These are phyloP conservation scores for Pyrenula aspistea DNA, from an alignment of 495 filamentous ascomycete genomes.

Conservation along the genomic window DNA sequence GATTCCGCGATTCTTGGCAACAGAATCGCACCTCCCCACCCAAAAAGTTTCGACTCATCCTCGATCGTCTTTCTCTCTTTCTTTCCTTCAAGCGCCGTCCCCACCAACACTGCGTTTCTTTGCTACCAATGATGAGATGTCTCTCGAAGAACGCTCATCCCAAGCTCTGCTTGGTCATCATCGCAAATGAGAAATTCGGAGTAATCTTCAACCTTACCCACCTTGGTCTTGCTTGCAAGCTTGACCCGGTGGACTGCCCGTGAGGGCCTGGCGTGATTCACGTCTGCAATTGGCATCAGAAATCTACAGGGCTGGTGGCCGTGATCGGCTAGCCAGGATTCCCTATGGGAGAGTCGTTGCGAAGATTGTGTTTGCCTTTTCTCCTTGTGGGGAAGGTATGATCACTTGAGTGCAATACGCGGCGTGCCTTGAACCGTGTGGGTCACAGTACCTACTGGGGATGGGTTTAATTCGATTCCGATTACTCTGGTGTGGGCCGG, in stretches of 20 bases:
- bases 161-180: slow-evolving; percentile 4
- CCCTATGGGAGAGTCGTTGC: slow-evolving; percentile 85
- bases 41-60: slow-evolving; percentile 2
- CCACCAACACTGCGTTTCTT: slow-evolving; percentile 99
- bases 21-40: not conserved
- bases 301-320: slow-evolving; percentile 58
- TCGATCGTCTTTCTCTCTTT: slow-evolving; percentile 32
- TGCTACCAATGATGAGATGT: slow-evolving; percentile 78
- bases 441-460: slow-evolving; percentile 12
- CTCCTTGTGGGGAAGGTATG: slow-evolving; percentile 12
- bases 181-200: slow-evolving; percentile 99
- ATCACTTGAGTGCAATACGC: slow-evolving; percentile 99
- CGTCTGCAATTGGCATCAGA: slow-evolving; percentile 98
- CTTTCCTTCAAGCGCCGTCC: slow-evolving; percentile 67
- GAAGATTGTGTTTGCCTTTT: slow-evolving; percentile 67
- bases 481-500: slow-evolving; percentile 82
- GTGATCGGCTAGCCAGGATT: slow-evolving; percentile 14
- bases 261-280: slow-evolving; percentile 86
- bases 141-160: slow-evolving; percentile 13
- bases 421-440: slow-evolving; percentile 51
- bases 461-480: slow-evolving; percentile 95
- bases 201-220: slow-evolving; percentile 70
- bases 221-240: slow-evolving; percentile 10
- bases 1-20: not conserved
- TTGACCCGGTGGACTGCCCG: slow-evolving; percentile 55